Base-by-base conservation (phyloP, 202 grass and related monocot genomes). In the Schoenoplectus tabernaemontani region DNA sequence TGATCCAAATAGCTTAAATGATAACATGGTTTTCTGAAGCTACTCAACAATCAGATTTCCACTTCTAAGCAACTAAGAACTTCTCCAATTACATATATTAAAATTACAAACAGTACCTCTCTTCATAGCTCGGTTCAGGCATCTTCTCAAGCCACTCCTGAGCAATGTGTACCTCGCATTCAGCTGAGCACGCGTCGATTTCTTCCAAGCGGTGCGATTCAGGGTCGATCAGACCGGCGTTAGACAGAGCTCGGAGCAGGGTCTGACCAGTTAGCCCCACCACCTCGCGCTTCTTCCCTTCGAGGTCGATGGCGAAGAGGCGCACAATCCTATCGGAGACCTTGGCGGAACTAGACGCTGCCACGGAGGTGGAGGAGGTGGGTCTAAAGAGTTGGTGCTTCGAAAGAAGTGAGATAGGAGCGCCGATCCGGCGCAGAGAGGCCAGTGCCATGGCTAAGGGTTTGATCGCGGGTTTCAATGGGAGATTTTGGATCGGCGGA, bases 91-190 rank as follows among this genome's bases (percentile, higher is more conserved):
- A 24, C 76, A 62, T 8, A 17, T 42, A 15, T 28, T 47, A 80
- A 2, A 34, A 46, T n/a, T 51, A 1, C 24, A 4, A 65, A 53
- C 5, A 80, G 6, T 80, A 80, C 5, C 78, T 82, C 81, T 99
- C 92, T 64, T 96, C 90, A 60, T 95, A 92, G 82, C 91, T 90
- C 6, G 87, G 26, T 12, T 89, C 84, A 6, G 95, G 95, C 46
- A 94, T 82, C 86, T 97, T 97, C 4, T 97, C 88, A 42, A 97
- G 95, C 95, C 95, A 97, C 84, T 97, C 91, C 84, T 97, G 95
- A 60, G 92, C 90, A 86, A 99, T 88, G 82, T 95, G 96, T 56
- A 99, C 96, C 88, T 99, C 96, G 83, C 96, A 99, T 82, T 91
- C 92, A 42, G 92, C 91, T 28, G 88, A 89, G 88, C 91, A 99